Evolutionary conservation across 192 early-diverging fungal species (phyloP).

Genomic region (Entomortierella beljakovae): DNA sequence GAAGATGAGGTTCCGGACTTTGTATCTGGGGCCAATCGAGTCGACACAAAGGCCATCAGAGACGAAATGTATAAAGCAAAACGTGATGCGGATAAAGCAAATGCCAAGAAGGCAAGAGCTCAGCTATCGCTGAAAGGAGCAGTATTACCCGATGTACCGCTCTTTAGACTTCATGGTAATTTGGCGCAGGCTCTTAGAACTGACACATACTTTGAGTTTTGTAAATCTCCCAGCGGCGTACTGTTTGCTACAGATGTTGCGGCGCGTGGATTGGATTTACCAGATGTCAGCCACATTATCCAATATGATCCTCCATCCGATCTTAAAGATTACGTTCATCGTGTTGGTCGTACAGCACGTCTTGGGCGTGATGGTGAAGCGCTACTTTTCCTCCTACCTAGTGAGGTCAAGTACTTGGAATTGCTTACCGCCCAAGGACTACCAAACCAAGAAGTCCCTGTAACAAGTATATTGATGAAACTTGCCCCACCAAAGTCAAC

Average conservation of each 20-base stretch:
- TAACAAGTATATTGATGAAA: conserved; percentile 70
- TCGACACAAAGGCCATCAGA: conserved; percentile 30
- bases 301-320: conserved; percentile 98
- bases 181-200: conserved; percentile 85
- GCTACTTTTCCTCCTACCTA: conserved; percentile 87
- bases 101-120: conserved; percentile 47
- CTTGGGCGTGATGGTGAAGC: conserved; percentile 91
- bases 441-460: conserved; percentile 57
- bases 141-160: conserved; percentile 73
- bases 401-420: conserved; percentile 82
- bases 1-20: conserved; percentile 51
- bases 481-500: conserved; percentile 65
- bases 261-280: conserved; percentile 96
- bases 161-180: conserved; percentile 93
- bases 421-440: conserved; percentile 76
- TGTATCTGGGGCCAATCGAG: conserved; percentile 48
- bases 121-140: conserved; percentile 60
- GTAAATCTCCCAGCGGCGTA: conserved; percentile 71
- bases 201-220: conserved; percentile 80
- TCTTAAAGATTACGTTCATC: conserved; percentile 95
- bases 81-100: conserved; percentile 62
- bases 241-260: conserved; percentile 98
- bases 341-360: conserved; percentile 96
- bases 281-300: conserved; percentile 90
- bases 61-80: conserved; percentile 60